These are phyloP conservation scores for Salix koriyanagi DNA, from an alignment of 345 rosid species.

Conservation along the genomic window DNA sequence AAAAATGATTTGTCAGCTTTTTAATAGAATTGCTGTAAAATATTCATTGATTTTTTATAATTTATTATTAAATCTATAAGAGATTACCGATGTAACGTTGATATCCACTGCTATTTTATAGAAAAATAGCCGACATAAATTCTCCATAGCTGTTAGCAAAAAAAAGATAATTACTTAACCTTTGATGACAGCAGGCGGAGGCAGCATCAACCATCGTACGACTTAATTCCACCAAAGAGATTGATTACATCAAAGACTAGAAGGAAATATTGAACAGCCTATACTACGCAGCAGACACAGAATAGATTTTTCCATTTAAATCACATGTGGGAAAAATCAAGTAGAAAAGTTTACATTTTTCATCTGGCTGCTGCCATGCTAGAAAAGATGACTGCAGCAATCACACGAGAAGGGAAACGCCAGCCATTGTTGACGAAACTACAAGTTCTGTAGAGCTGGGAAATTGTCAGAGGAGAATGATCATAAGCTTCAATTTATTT, in stretches of 20 bases:
- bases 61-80: no score
- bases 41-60: no score
- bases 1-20: no score
- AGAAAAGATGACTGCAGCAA: not conserved
- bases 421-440: not conserved
- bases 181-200: no score
- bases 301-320: not conserved
- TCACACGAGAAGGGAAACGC: not conserved
- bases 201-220: no score
- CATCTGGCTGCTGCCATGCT: not conserved
- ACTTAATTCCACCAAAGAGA: not conserved
- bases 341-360: not conserved
- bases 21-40: no score
- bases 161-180: no score
- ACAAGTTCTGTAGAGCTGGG: not conserved
- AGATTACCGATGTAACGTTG: no score
- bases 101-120: no score
- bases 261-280: not conserved
- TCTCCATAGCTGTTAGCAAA: no score
- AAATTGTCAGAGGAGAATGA: not conserved
- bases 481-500: not conserved
- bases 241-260: not conserved
- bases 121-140: no score
- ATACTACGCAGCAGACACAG: no score
- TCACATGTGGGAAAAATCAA: not conserved